Percentiles rank a stretch among this genome's conserved stretches.
Evolutionary conservation across 495 filamentous ascomycete species (phyloP).

Genomic region (Trichocladium uniseriatum): DNA sequence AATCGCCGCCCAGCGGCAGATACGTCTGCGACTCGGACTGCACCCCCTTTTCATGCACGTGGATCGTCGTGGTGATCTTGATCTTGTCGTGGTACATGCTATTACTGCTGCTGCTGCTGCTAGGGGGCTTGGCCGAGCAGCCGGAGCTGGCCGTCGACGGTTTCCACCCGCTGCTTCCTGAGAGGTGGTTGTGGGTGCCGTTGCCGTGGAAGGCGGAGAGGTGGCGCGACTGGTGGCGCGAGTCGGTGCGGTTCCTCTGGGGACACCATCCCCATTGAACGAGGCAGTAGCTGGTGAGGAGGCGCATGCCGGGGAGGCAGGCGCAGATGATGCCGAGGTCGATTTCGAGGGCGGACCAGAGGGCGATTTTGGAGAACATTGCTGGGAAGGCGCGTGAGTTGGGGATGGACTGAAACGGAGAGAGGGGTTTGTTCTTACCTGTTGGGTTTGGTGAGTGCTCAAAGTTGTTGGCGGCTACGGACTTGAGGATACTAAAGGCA

Average conservation of each 20-base stretch:
- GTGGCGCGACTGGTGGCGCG: neutral
- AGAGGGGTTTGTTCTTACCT: neutral
- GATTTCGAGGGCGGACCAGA: conserved; percentile 30
- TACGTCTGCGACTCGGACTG: neutral
- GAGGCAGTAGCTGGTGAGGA: conserved; percentile 14
- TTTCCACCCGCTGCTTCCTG: too few species aligned
- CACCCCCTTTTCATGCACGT: neutral
- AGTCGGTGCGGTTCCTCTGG: neutral
- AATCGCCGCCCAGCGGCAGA: neutral
- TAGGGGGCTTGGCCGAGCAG: too few species aligned
- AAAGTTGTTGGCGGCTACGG: conserved; percentile 13
- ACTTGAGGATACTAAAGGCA: conserved; percentile 16
- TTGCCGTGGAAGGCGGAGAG: neutral
- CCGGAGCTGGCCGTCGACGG: too few species aligned
- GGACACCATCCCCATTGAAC: neutral
- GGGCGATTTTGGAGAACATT: conserved; percentile 23
- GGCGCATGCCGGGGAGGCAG: conserved; percentile 27
- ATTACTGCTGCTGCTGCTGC: too few species aligned
- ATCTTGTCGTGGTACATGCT: neutral
- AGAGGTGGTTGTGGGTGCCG: too few species aligned
- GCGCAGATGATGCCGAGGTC: conserved; percentile 27
- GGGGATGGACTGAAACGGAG: too few species aligned
- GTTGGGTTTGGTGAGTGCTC: conserved; percentile 22
- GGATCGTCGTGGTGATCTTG: conserved; percentile 3
- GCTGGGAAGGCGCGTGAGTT: neutral